Percentiles rank a stretch among this genome's conserved stretches.
Evolutionary conservation across 192 early-diverging fungal genomes (phyloP).

Genomic region (Borealophlyctis nickersoniae): DNA sequence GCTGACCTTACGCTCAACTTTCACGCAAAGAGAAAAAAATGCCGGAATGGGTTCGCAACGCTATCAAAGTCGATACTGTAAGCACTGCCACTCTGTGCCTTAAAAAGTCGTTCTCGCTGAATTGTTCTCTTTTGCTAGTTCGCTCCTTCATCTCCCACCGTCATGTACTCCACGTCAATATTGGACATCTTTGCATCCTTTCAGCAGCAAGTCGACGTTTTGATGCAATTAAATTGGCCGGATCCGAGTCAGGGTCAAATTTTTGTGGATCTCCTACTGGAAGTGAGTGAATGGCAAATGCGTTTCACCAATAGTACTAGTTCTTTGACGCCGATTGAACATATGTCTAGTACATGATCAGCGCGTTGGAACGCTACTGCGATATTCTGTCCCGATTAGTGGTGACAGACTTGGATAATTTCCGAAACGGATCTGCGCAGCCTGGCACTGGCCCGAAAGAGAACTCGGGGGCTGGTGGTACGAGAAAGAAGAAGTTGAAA

Average conservation of each 20-base stretch:
- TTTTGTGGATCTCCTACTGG: background rate
- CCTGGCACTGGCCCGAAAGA: background rate
- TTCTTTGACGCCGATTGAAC: too few relatives aligned
- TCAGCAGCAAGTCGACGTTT: conserved; percentile 42
- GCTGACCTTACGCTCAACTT: too few relatives aligned
- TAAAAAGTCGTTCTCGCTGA: background rate
- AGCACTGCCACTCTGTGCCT: conserved; percentile 8
- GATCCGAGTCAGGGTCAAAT: conserved; percentile 18
- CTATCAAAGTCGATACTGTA: conserved; percentile 37
- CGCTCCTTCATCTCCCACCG: conserved; percentile 17
- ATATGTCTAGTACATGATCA: conserved; percentile 7
- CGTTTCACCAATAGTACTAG: background rate
- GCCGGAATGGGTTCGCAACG: conserved; percentile 36
- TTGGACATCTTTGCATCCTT: conserved; percentile 45
- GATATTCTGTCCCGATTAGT: conserved; percentile 13
- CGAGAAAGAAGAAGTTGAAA: conserved; percentile 26
- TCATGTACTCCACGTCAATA: conserved; percentile 37
- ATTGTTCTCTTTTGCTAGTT: conserved; percentile 6
- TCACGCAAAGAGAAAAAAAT: conserved; percentile 34
- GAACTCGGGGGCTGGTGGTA: background rate
- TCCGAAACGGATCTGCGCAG: background rate
- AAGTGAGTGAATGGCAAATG: background rate
- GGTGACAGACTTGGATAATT: conserved; percentile 10
- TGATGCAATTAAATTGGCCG: conserved; percentile 37
- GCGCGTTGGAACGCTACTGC: conserved; percentile 25